Evolutionary conservation across 148 eudicot genomes (phyloP).

Genomic region (Vaccinium vitisidaea): DNA sequence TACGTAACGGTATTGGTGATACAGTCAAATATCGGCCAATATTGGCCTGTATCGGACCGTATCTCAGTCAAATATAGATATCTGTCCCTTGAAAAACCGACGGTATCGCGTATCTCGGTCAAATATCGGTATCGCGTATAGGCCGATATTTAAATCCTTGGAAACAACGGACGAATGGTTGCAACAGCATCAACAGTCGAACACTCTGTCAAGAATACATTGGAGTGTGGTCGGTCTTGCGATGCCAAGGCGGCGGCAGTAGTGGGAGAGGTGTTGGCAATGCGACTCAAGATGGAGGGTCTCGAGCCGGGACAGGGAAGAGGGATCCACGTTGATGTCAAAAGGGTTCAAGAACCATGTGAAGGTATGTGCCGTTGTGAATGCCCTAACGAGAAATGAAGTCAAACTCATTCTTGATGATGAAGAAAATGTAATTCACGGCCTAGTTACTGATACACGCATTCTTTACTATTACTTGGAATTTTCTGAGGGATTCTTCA

Average conservation of each 20-base stretch:
- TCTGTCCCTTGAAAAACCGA: too few species aligned
- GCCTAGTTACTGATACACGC: background rate
- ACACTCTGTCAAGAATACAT: constrained; percentile 44
- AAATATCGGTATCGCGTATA: too few species aligned
- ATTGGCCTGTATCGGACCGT: too few species aligned
- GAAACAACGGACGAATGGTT: constrained; percentile 57
- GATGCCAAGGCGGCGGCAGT: constrained; percentile 63
- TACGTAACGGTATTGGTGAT: too few species aligned
- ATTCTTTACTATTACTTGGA: background rate
- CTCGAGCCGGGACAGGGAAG: constrained; percentile 56
- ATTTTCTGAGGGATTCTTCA: background rate
- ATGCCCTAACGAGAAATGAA: constrained; percentile 48
- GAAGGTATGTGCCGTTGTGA: constrained; percentile 37
- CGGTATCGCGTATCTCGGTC: too few species aligned
- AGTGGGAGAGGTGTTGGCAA: constrained; percentile 64
- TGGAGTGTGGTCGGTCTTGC: constrained; percentile 66
- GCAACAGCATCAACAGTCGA: constrained; percentile 67
- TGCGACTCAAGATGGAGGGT: constrained; percentile 67
- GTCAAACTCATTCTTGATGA: constrained; percentile 49
- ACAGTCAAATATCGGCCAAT: too few species aligned
- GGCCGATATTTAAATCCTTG: too few species aligned
- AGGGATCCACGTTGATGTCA: constrained; percentile 56
- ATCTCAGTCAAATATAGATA: too few species aligned
- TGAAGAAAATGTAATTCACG: constrained; percentile 13
- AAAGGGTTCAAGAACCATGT: constrained; percentile 51